Base-by-base conservation (phyloP, 2,329 filamentous ascomycete species). In the Albifimbria verrucaria region DNA sequence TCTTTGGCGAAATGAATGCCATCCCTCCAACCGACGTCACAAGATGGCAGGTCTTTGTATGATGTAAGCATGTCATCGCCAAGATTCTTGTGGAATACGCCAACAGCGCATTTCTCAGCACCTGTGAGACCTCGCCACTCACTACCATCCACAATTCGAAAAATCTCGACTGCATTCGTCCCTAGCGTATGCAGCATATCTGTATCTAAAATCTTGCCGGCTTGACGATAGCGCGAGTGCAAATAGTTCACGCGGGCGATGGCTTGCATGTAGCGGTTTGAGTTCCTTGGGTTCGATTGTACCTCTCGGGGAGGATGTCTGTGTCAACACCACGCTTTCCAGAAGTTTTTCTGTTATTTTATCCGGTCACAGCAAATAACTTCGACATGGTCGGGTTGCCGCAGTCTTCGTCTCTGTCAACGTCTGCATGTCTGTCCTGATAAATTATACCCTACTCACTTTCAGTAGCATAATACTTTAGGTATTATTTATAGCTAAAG, bases 181-280 rank as follows among this genome's bases (percentile, higher is more conserved):
- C 77, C 73, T 0, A 89, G 73, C 0, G 85, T 88, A 65, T 86
- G 88, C 1, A 89, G 72, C 73, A 88, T 77, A 57, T 88, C 86
- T 15, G 78, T 73, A 46, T 87, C 79, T 5, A 72, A 72, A 57
- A 89, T 88, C 59, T 80, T 80, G 39, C 81, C 81, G 0, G 78
- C 71, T 47, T 77, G 73, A 47, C 79, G 78, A 64, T 87, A 87
- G 3, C 72, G 67, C 21, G 68, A 66, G 64, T 88, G 86, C 3
- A 89, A 70, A 61, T 78, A 87, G 63, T 87, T 87, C 72, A 86
- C 83, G 28, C 85, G 78, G 4, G 83, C 79, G 46, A 88, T 74
- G 3, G 80, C 81, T n/a, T 77, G 70, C 3, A 71, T 67, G 5
- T 71, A 67, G 3, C 81, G 73, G 3, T 68, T 63, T 1, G 75